Percentiles rank a stretch among this genome's conserved stretches.
Conservation (phyloP, 1,139 yeast genomes). For the Yamadazyma friedrichii region DNA sequence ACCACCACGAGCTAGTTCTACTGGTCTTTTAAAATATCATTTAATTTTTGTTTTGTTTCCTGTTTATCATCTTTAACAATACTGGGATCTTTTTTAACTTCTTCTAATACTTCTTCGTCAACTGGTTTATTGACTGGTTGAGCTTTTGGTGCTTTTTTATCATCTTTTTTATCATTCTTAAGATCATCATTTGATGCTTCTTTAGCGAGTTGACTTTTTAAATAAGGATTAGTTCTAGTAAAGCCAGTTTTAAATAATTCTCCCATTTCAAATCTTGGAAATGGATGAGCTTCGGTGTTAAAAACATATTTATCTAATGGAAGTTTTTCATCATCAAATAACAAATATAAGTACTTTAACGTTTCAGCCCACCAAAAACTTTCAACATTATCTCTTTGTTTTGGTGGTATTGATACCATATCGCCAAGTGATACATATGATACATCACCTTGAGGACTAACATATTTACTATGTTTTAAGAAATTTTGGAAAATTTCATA, state of each 20-base stretch:
- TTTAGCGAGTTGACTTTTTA: not conserved
- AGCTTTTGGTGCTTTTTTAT: constrained; percentile 39
- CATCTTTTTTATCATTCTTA: constrained; percentile 21
- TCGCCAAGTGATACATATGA: constrained; percentile 70
- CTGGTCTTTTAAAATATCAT: constrained; percentile 21
- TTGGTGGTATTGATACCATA: constrained; percentile 60
- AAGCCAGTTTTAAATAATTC: constrained; percentile 66
- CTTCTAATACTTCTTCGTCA: constrained; percentile 38
- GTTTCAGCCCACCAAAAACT: constrained; percentile 96
- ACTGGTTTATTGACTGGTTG: constrained; percentile 44
- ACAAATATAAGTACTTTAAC: constrained; percentile 77
- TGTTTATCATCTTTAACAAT: constrained; percentile 25
- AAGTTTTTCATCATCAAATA: constrained; percentile 66
- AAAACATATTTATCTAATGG: constrained; percentile 72
- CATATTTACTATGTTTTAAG: constrained; percentile 53
- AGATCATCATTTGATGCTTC: not conserved
- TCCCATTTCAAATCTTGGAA: constrained; percentile 66
- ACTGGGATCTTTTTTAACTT: constrained; percentile 32
- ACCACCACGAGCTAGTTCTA: not conserved
- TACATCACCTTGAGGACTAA: constrained; percentile 50
- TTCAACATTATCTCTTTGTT: constrained; percentile 72
- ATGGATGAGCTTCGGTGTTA: constrained; percentile 92
- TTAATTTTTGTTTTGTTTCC: constrained; percentile 25
- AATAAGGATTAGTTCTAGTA: constrained; percentile 30
- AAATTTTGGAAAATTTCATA: constrained; percentile 80